Conservation (phyloP, 176 grass and related monocot genomes). For the Pontederia paniculata region DNA sequence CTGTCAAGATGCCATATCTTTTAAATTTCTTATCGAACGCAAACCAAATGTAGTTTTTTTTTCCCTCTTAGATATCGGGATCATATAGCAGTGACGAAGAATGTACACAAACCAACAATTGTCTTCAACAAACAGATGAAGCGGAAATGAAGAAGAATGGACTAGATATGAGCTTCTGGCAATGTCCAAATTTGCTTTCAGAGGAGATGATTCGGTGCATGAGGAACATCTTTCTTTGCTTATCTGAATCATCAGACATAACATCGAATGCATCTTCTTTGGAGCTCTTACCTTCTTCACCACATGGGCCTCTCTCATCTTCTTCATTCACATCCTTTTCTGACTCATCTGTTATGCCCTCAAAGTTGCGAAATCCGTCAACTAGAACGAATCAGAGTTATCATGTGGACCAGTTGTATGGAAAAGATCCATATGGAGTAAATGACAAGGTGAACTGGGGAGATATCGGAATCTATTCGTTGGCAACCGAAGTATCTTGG, state of each 20-base stretch:
- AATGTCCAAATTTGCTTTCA: slow-evolving; percentile 72
- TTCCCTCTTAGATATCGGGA: slow-evolving; percentile 35
- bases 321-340: slow-evolving; percentile 61
- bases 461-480: slow-evolving; percentile 58
- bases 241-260: slow-evolving; percentile 74
- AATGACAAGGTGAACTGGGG: slow-evolving; percentile 49
- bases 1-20: neutral
- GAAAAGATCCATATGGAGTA: slow-evolving; percentile 67
- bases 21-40: neutral
- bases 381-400: slow-evolving; percentile 38
- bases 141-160: slow-evolving; percentile 40
- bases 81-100: slow-evolving; percentile 23
- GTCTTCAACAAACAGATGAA: slow-evolving; percentile 24
- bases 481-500: slow-evolving; percentile 80
- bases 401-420: slow-evolving; percentile 25
- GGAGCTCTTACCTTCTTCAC: slow-evolving; percentile 42
- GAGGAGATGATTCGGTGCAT: slow-evolving; percentile 99
- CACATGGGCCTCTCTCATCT: slow-evolving; percentile 49
- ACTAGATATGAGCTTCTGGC: slow-evolving; percentile 53
- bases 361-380: slow-evolving; percentile 47
- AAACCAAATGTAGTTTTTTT: neutral
- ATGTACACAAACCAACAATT: slow-evolving; percentile 23
- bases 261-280: slow-evolving; percentile 35
- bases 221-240: slow-evolving; percentile 88
- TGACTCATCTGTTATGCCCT: slow-evolving; percentile 44